Evolutionary conservation across 768 basidiomycete species (phyloP), one percentile per base, ranked within the genome.

Genomic region (Paxillus ammoniavirescens): DNA sequence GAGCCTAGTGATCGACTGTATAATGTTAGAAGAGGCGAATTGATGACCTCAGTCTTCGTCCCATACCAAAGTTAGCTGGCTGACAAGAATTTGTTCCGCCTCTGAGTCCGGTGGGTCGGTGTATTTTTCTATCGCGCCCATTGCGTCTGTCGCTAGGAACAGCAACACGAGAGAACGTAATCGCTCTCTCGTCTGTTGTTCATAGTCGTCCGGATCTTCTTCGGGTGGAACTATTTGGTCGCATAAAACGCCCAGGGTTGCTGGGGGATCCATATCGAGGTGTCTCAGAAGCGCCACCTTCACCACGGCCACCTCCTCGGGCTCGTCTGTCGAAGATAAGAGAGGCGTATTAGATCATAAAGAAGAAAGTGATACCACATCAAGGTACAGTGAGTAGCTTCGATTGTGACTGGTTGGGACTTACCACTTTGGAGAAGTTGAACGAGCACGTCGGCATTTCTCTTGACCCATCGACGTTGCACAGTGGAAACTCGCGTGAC

Each of bases 391-490:
- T 4, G 46, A 31, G 49, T 52, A 41, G 43, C 28, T 46, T 38
- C 54, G 37, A 37, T 33, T 44, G 10, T 28, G 28, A 17, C 17
- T 10, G 33, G 21, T 23, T 33, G 18, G 18, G 15, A 74, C 84
- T 67, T 63, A 88, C 87, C 87, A 59, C 84, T 86, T 65, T 89
- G 88, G 8, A 89, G 74, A 14, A 89, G 69, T 57, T 89, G 87
- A n/a, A 89, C 75, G 17, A 89, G 72, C 3, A 89, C 87, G 67
- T 89, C 87, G 4, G 83, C 82, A 65, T 89, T 89, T 58, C 87
- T 72, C 65, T 82, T 84, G 47, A 88, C 75, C 79, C 80, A 83
- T 61, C 79, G 82, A 44, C 64, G 73, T 52, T 82, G 76, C 51
- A 74, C 76, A 23, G 58, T 65, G 36, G 79, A 81, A 12, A 80